Base-by-base conservation (phyloP, 1,284 basidiomycete species). In the Pyrrhoderma noxium region DNA sequence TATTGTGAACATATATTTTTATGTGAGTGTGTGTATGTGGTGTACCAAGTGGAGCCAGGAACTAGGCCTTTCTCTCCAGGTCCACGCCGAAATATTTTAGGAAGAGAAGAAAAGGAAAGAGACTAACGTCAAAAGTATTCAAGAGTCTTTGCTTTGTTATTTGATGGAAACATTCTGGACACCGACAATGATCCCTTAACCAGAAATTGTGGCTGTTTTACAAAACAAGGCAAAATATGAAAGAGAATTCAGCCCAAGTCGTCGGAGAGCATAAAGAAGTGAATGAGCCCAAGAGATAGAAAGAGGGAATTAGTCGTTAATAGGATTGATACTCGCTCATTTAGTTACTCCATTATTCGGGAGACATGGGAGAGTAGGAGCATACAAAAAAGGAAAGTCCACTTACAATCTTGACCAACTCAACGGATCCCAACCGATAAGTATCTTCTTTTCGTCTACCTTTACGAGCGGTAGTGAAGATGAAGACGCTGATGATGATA, bases 101-200 rank as follows among this genome's bases (percentile, higher is more conserved):
- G n/a, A n/a, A n/a, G n/a, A n/a, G n/a, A n/a, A n/a, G n/a, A n/a
- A n/a, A 7, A 43, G 37, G 36, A 7, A 22, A 3, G 7, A 34
- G 22, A 61, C 74, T 35, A 57, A 87, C 92, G 54, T 88, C 80
- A 56, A 86, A 90, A 0, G 94, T 92, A 61, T 92, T 84, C 45
- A 93, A 72, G 9, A 97, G 68, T 8, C 95, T 77, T 66, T 98
- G 95, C 64, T 93, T 95, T 8, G 95, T 98, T 53, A 83, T 67
- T 0, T 85, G 72, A 67, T 98, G 95, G 63, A 89, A 95, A 67
- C 93, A 97, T 45, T 80, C 69, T 0, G 85, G 67, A 66, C 93
- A 97, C 31, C 93, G 78, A 63, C 95, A 99, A 62, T 98, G 94
- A 63, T 91, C 89, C 9, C 82, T 71, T 21, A 90, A 67, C 79